Evolutionary conservation across 345 rosid genomes (phyloP), one percentile per base, ranked within the genome.

Genomic region (Linum trigynum): DNA sequence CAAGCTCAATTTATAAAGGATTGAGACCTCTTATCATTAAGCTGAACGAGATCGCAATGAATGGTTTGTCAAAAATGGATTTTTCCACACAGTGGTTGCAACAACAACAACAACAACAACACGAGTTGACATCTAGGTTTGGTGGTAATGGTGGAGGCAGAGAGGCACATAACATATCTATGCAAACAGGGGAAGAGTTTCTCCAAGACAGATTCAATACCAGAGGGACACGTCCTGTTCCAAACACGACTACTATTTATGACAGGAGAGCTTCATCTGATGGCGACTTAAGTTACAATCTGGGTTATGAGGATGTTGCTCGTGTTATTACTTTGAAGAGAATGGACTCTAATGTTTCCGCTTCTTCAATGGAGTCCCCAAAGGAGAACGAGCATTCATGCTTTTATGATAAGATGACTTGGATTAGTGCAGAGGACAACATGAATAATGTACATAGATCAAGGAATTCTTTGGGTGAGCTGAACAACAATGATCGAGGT

Each of bases 111-210:
- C 69, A 65, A 55, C 63, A 72, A 11, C 69, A 23, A 23, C 32
- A 65, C 55, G 85, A 71, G 37, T 59, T 50, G 2, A 69, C 65
- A 65, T 71, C 68, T 62, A 43, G 9, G 6, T 43, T 43, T 11
- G 39, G 65, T 62, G 59, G 69, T 37, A 71, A 74, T 5, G 59
- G 53, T 63, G 66, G 61, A 35, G 79, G 77, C 65, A 73, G 66
- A 38, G 67, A 70, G 37, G 73, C 63, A 67, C 74, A 73, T 59
- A 82, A 79, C 35, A 74, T 83, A 36, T 82, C 87, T 39, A 69
- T 82, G 66, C 86, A 76, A 74, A 84, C 83, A 10, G 87, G 91
- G 0, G 91, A 86, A 72, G 84, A 86, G 73, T 86, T 86, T 79
- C 84, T 80, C 14, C 81, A 76, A 71, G 91, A 84, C 58, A 72